Evolutionary conservation across 1,284 basidiomycete species (phyloP), one percentile per base, ranked within the genome.

Genomic region (Cutaneotrichosporon sp.): DNA sequence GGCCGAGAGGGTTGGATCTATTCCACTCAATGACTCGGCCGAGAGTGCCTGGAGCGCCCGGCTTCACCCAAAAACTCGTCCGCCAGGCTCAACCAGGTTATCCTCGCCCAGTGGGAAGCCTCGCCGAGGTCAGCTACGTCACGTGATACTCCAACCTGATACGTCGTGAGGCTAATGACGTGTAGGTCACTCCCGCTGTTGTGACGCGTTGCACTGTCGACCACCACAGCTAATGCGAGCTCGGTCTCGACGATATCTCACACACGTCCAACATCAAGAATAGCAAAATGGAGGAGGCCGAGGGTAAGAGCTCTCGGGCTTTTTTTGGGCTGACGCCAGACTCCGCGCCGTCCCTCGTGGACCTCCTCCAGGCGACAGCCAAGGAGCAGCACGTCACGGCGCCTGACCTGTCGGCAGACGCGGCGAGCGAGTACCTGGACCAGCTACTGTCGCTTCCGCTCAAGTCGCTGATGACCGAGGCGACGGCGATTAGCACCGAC

Each of bases 401-500:
- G 15, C 58, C 58, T 15, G 66, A 69, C 52, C 52, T 66, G 18
- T 22, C 58, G 9, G 37, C 58, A 8, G 43, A 54, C 10, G 52
- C 63, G 1, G 62, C 68, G 12, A 30, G 46, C 7, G 41, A 52
- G 18, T 76, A 76, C 50, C 61, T 74, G 15, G 67, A 70, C n/a
- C 79, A 83, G 42, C 77, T 91, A 35, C 81, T 84, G 2, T 79
- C 81, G 8, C 80, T 87, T 22, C 77, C 83, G 2, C 80, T 92
- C 23, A 70, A 79, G 36, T 80, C 83, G 22, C 79, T 94, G 18
- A 74, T 84, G 23, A 73, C 82, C 2, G 85, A 90, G 65, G 90
- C 90, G 0, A 77, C 82, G 1, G 71, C 80, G 23, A 83, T 93
- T 38, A 82, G 86, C 42, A 85, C 86, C 1, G 89, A 91, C 56